These are phyloP conservation scores for Exophiala spinifera DNA, from an alignment of 2,329 filamentous ascomycete genomes.

Conservation along the genomic window DNA sequence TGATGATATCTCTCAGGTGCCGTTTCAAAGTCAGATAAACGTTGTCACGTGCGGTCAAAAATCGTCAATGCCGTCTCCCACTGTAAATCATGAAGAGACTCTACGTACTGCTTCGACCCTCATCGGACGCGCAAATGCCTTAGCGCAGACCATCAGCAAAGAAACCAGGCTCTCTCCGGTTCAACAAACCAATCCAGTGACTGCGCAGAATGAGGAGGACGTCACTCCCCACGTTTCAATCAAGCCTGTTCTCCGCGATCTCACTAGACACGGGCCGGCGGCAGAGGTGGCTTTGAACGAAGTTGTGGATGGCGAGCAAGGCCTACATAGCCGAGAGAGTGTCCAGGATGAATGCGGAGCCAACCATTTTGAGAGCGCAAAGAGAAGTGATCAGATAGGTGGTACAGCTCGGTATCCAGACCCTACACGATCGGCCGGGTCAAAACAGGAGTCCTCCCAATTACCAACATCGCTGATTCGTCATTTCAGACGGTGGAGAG, in stretches of 20 bases:
- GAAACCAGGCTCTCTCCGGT: background rate
- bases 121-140: background rate
- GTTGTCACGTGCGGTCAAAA: background rate
- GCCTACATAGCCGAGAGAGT: too few species aligned
- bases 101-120: too few species aligned
- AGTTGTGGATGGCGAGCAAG: too few species aligned
- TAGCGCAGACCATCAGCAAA: too few species aligned
- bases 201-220: too few species aligned
- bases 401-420: too few species aligned
- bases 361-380: background rate
- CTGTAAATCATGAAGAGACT: background rate
- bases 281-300: too few species aligned
- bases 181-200: too few species aligned
- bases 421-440: background rate
- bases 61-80: background rate
- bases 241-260: too few species aligned
- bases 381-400: background rate
- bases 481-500: conserved; percentile 12
- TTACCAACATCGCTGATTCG: background rate
- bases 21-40: conserved; percentile 8
- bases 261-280: too few species aligned
- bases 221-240: too few species aligned
- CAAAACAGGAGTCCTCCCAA: background rate
- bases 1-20: conserved; percentile 6
- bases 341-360: too few species aligned